Evolutionary conservation across 2,329 filamentous ascomycete species (phyloP).

Genomic region (Venturiaceae sp.): DNA sequence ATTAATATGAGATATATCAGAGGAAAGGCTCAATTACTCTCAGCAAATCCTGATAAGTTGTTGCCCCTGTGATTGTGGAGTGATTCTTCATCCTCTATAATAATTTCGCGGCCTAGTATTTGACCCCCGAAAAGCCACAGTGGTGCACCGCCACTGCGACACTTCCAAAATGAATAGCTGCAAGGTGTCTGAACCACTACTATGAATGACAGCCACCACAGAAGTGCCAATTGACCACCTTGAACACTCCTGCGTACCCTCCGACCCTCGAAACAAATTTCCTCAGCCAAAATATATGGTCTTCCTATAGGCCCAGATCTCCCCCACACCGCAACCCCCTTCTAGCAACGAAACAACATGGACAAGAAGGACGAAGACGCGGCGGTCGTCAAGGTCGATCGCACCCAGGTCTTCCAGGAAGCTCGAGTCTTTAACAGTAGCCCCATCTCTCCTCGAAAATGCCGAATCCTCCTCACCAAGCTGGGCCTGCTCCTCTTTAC

Average conservation of each 20-base stretch:
- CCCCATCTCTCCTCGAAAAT: constrained; percentile 93
- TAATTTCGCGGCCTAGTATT: neutral
- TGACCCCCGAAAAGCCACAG: too few relatives aligned
- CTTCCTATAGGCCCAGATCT: neutral
- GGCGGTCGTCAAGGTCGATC: constrained; percentile 91
- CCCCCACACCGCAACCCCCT: neutral
- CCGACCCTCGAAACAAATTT: neutral
- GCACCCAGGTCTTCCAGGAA: constrained; percentile 97
- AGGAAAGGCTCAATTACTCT: too few relatives aligned
- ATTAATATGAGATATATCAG: too few relatives aligned
- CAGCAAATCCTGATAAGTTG: too few relatives aligned
- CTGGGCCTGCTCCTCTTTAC: constrained; percentile 94
- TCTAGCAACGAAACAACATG: constrained; percentile 42
- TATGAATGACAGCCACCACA: neutral
- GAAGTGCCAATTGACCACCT: neutral
- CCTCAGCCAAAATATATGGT: neutral
- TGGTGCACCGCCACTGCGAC: neutral
- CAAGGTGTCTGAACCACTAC: neutral
- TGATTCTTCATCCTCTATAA: neutral
- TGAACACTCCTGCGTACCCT: neutral
- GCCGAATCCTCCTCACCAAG: constrained; percentile 94
- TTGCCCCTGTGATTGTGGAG: neutral
- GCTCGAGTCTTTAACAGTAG: constrained; percentile 77
- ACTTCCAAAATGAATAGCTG: neutral
- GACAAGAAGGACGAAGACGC: constrained; percentile 99